Conservation (phyloP, 371 early-diverging fungal species). For the Batkoa obscura region DNA sequence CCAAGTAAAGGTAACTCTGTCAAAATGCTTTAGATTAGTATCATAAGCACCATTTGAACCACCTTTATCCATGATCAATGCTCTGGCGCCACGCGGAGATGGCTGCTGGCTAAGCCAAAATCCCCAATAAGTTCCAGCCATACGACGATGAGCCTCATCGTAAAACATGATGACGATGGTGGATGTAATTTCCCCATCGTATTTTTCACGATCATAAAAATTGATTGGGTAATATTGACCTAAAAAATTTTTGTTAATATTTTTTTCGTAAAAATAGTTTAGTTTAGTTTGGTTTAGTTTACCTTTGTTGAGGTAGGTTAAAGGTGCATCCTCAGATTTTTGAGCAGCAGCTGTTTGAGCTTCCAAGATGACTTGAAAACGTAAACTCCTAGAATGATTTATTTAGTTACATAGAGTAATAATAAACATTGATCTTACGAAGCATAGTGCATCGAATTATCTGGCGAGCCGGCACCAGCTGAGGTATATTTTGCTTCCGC, state of each 20-base stretch:
- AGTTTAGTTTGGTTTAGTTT: background rate
- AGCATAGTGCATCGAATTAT: too few relatives aligned
- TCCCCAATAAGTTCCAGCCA: conserved; percentile 48
- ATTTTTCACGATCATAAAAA: conserved; percentile 22
- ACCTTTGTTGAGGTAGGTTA: conserved; percentile 45
- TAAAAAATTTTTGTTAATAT: conserved; percentile 7
- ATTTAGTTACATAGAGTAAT: too few relatives aligned
- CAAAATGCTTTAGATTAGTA: conserved; percentile 35
- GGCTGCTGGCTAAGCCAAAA: conserved; percentile 56
- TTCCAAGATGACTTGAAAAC: conserved; percentile 16
- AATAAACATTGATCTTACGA: too few relatives aligned
- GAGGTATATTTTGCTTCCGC: too few relatives aligned
- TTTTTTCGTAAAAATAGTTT: background rate
- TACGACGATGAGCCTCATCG: conserved; percentile 46
- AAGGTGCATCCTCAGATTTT: conserved; percentile 22
- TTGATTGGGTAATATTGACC: conserved; percentile 32
- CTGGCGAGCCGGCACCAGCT: too few relatives aligned
- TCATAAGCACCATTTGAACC: conserved; percentile 26
- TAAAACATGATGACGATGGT: conserved; percentile 50
- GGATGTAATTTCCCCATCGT: conserved; percentile 25
- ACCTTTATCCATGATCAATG: conserved; percentile 26
- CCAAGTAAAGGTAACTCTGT: conserved; percentile 56
- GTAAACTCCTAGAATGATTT: conserved; percentile 9
- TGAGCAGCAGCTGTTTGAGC: conserved; percentile 33
- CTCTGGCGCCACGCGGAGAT: conserved; percentile 34